Base-by-base conservation (phyloP, 2,329 filamentous ascomycete species). In the Sporothrix luriei region DNA sequence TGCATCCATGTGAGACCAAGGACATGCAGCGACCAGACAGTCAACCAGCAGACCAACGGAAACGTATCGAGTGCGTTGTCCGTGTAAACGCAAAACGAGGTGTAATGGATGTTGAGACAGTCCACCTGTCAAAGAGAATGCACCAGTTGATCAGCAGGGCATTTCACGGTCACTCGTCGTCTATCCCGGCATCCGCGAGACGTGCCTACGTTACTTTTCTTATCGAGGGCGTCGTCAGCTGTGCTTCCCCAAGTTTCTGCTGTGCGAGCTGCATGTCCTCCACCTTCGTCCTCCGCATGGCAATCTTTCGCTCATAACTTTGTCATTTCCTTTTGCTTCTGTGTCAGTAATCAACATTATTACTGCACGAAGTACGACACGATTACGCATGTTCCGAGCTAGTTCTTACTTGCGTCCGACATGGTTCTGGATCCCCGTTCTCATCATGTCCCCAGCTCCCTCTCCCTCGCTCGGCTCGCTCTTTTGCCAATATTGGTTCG, bases 1-100 rank as follows among this genome's bases (percentile, higher is more conserved):
- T 70, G 64, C 62, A 61, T 67, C 68, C 68, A 67, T 67, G 64
- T 40, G 64, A 67, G 62, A 66, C 68, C 57, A 54, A 61, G 46
- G 46, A 54, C 62, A 54, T 48, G 43, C 51, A 24, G 46, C 33
- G 9, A 46, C 38, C 14, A 54, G 11, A 13, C 14, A 46, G 33
- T 19, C 24, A 33, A 7, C 11, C 29, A 21, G 14, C 26, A 38
- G 26, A 43, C 3, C 14, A 29, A 64, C 13, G 13, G n/a, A 65
- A 16, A 65, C 16, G 40, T 19, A 33, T 33, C 33, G 33, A 33
- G 33, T 62, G 38, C 57, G n/a, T 24, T 62, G 4, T 26, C 40
- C 40, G 21, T 62, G 59, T 48, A 48, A 62, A 62, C 59, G 24
- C 40, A 62, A 62, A 48, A 48, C 16, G 40, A 62, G 40, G 59